phyloP scores from a whole-genome alignment of 1,284 basidiomycete genomes.

The Somion occarium region DNA sequence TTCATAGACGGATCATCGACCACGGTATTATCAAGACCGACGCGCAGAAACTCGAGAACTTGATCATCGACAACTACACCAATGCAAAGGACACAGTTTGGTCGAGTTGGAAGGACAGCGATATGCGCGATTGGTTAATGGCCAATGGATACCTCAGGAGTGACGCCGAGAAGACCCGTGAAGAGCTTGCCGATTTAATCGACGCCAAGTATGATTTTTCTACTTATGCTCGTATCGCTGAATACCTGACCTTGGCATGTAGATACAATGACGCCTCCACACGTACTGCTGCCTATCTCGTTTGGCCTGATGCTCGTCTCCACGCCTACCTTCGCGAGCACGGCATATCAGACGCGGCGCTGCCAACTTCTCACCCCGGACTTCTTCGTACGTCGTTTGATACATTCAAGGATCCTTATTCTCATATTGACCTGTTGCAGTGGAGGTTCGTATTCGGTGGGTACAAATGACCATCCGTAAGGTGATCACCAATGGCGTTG shows the following conservation, averaged over 20 bases:
- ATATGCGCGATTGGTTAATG: slow-evolving; percentile 75
- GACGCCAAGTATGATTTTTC: slow-evolving; percentile 53
- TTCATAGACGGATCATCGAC: slow-evolving; percentile 70
- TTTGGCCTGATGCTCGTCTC: slow-evolving; percentile 86
- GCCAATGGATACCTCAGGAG: slow-evolving; percentile 69
- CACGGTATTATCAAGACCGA: slow-evolving; percentile 67
- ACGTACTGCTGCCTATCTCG: slow-evolving; percentile 59
- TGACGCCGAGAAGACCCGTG: slow-evolving; percentile 64
- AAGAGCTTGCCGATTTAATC: slow-evolving; percentile 67
- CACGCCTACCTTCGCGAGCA: slow-evolving; percentile 77
- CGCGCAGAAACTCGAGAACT: slow-evolving; percentile 72
- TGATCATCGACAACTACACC: slow-evolving; percentile 73
- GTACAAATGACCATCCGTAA: slow-evolving; percentile 57
- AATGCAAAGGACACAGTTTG: slow-evolving; percentile 66
- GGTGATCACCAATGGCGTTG: slow-evolving; percentile 56
- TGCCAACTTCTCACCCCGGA: slow-evolving; percentile 61
- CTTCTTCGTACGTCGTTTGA: slow-evolving; percentile 61
- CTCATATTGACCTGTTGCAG: slow-evolving; percentile 28
- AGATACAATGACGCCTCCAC: slow-evolving; percentile 40
- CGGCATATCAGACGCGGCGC: slow-evolving; percentile 61
- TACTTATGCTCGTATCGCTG: too few species aligned
- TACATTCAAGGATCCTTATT: neutral
- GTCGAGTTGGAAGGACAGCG: slow-evolving; percentile 74
- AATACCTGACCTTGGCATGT: neutral
- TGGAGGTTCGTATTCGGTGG: slow-evolving; percentile 74